Percentiles rank a stretch among this genome's conserved stretches.
Conservation (phyloP, 2,329 filamentous ascomycete genomes). For the Metarhizium anisopliae region DNA sequence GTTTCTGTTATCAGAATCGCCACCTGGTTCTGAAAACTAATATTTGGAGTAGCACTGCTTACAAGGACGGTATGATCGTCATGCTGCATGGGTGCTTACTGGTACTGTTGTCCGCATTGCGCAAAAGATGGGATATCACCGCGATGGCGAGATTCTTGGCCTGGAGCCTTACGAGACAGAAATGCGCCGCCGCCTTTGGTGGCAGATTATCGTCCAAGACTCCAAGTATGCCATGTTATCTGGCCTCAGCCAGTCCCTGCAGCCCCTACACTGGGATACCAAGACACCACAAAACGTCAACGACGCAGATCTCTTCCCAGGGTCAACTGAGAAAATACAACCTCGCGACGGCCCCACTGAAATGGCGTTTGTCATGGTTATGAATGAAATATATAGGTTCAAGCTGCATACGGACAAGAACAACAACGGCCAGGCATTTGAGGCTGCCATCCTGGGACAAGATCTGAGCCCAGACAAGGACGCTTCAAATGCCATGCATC, state of each 20-base stretch:
- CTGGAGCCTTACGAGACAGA: slow-evolving; percentile 56
- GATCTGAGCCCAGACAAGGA: slow-evolving; percentile 23
- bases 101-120: slow-evolving; percentile 55
- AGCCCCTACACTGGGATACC: slow-evolving; percentile 47
- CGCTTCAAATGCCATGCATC: slow-evolving; percentile 4
- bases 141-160: slow-evolving; percentile 47
- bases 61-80: slow-evolving; percentile 48
- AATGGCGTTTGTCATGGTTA: slow-evolving; percentile 48
- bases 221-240: slow-evolving; percentile 48
- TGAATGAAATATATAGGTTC: slow-evolving; percentile 40
- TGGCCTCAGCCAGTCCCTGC: slow-evolving; percentile 43
- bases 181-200: slow-evolving; percentile 60
- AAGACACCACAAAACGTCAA: slow-evolving; percentile 48
- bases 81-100: slow-evolving; percentile 51
- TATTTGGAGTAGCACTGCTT: slow-evolving; percentile 37
- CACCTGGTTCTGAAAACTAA: slow-evolving; percentile 5
- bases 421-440: slow-evolving; percentile 35
- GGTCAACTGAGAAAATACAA: slow-evolving; percentile 40
- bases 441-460: slow-evolving; percentile 39
- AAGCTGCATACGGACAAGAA: slow-evolving; percentile 33
- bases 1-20: background rate
- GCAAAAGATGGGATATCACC: slow-evolving; percentile 58
- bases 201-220: slow-evolving; percentile 52
- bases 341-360: slow-evolving; percentile 49
- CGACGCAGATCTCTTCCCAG: slow-evolving; percentile 48